These are phyloP conservation scores for Cicer yamashitae DNA, from an alignment of 306 rosid genomes.

Conservation along the genomic window DNA sequence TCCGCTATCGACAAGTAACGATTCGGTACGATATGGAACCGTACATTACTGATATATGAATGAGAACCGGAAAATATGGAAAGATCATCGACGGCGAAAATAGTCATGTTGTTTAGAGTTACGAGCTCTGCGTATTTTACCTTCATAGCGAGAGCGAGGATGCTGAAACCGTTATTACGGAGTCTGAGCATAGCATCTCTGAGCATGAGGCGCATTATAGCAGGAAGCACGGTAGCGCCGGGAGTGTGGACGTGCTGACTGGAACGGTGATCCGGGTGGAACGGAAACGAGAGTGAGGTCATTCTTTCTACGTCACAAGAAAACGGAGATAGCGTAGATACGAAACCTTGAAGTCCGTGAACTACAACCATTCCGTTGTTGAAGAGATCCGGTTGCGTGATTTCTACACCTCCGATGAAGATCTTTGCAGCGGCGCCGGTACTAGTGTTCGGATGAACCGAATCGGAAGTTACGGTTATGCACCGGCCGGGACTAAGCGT, in stretches of 20 bases:
- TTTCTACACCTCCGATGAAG: constrained; percentile 69
- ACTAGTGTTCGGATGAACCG: constrained; percentile 35
- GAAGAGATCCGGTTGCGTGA: constrained; percentile 70
- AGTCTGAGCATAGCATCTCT: constrained; percentile 73
- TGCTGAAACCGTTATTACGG: constrained; percentile 71
- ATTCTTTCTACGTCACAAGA: constrained; percentile 71
- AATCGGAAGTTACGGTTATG: constrained; percentile 64
- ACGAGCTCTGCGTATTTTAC: constrained; percentile 67
- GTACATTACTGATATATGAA: constrained; percentile 61
- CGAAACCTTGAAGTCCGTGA: constrained; percentile 72
- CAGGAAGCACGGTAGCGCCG: constrained; percentile 44
- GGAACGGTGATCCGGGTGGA: constrained; percentile 58
- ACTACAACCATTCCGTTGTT: constrained; percentile 66
- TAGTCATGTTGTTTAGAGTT: constrained; percentile 66
- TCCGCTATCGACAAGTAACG: constrained; percentile 57
- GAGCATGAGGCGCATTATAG: constrained; percentile 68
- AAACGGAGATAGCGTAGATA: constrained; percentile 64
- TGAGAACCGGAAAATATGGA: constrained; percentile 76
- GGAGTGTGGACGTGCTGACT: constrained; percentile 40
- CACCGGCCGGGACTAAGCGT: constrained; percentile 76
- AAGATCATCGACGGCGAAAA: constrained; percentile 68
- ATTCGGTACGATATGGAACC: constrained; percentile 75
- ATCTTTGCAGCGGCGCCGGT: constrained; percentile 44
- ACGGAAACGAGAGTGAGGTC: constrained; percentile 62
- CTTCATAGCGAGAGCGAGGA: constrained; percentile 68